Base-by-base conservation (phyloP, 176 grass and related monocot species). In the Cocos nucifera region DNA sequence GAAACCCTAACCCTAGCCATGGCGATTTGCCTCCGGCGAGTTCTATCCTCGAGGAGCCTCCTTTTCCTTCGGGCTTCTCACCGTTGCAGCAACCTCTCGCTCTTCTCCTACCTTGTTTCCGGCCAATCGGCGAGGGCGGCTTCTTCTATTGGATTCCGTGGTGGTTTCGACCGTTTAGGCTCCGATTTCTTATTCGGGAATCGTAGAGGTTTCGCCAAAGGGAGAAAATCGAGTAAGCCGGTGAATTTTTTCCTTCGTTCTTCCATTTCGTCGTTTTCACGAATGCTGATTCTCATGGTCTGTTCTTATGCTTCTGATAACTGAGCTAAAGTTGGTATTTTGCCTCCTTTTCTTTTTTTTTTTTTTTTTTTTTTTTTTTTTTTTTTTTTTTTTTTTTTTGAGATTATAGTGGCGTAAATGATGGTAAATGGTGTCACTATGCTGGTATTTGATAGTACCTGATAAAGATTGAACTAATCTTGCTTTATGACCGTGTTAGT, bases 201-300 rank as follows among this genome's bases (percentile, higher is more conserved):
- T 61, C 27, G 25, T 15, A 30, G 58, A 26, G 16, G 58, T 61
- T 61, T 61, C 58, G 58, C 58, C 5, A 61, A 61, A 61, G 58
- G 58, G n/a, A 61, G 23, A 26, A 61, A 61, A 17, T 35, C 58
- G 25, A 61, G 58, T 61, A 61, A 61, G 58, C 25, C 17, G 25
- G 17, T 17, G 1, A 2, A 29, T 60, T 2, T 17, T 1, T 60
- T 7, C 16, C 23, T 15, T 61, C 58, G 1, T 17, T 8, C 24
- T 35, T 56, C 19, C 20, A 22, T 56, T 56, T 56, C 18, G 18
- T 20, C 53, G 19, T 55, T 17, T 55, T 55, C 19, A 21, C 19
- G 19, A 18, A 18, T 5, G 17, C 3, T 9, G 0, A 55, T 20
- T 18, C 22, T 56, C 22, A 19, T 56, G 2, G 7, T 56, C 22